Percentiles rank a stretch among this genome's conserved stretches.
Evolutionary conservation across 2,329 filamentous ascomycete genomes (phyloP).

Genomic region (Diaporthe sp.): DNA sequence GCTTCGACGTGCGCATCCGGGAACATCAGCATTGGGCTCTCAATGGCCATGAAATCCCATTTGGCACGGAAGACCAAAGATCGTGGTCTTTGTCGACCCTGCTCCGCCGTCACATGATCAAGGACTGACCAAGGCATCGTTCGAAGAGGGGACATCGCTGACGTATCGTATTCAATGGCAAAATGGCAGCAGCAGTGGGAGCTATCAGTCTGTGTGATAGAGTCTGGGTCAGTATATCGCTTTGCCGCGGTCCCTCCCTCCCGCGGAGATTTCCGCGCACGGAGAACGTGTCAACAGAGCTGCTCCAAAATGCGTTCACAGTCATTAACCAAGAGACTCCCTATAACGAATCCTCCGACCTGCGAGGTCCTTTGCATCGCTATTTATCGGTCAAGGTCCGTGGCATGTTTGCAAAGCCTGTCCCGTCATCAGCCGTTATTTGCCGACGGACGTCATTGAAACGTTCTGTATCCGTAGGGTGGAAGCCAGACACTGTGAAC

Average conservation of each 20-base stretch:
- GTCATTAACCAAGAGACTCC: not conserved
- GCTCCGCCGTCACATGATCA: no score
- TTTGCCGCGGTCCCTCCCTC: not conserved
- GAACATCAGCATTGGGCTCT: not conserved
- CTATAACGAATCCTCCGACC: not conserved
- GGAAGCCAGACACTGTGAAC: not conserved
- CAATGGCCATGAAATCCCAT: not conserved
- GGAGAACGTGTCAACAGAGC: not conserved
- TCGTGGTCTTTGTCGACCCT: not conserved
- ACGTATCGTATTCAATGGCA: not conserved
- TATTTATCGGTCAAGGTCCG: not conserved
- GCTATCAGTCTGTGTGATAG: not conserved
- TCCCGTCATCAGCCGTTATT: not conserved
- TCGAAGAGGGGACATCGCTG: no score
- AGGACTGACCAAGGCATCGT: not conserved
- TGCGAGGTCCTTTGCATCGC: not conserved
- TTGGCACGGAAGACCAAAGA: not conserved
- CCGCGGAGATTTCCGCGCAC: not conserved
- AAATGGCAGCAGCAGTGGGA: not conserved
- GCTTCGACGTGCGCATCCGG: not conserved
- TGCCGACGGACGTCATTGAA: not conserved
- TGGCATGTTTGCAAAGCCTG: no score
- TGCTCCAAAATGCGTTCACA: not conserved
- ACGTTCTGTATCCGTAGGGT: not conserved
- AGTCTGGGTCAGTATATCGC: not conserved